These are phyloP conservation scores for Lupinus albus DNA, from an alignment of 306 rosid species.

Conservation along the genomic window DNA sequence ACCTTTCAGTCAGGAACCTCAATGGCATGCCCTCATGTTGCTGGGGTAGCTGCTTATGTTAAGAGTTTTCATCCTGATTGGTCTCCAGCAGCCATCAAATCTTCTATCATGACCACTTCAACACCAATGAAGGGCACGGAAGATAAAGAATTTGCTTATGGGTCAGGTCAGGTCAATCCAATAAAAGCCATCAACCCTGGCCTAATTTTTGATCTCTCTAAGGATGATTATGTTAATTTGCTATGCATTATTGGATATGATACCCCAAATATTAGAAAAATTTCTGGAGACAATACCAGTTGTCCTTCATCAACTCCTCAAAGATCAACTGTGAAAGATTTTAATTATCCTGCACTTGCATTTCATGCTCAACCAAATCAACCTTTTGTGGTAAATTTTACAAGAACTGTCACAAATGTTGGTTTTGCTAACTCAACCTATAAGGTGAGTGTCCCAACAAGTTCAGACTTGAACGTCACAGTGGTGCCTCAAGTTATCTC, in stretches of 20 bases:
- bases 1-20: too few relatives aligned
- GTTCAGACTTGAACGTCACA: not conserved
- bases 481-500: not conserved
- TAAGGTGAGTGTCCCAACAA: not conserved
- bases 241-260: too few relatives aligned
- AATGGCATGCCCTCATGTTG: too few relatives aligned
- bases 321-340: constrained; percentile 27
- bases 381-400: not conserved
- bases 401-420: not conserved
- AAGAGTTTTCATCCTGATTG: too few relatives aligned
- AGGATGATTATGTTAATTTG: too few relatives aligned
- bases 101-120: too few relatives aligned
- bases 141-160: constrained; percentile 41
- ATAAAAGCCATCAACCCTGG: constrained; percentile 45
- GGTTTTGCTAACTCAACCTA: not conserved
- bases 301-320: not conserved
- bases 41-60: too few relatives aligned
- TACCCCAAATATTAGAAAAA: too few relatives aligned
- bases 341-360: constrained; percentile 46
- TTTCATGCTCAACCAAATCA: constrained; percentile 5
- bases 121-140: constrained; percentile 13
- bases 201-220: constrained; percentile 34
- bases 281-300: not conserved
- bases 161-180: constrained; percentile 45
- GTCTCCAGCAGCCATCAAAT: too few relatives aligned